Base-by-base conservation (phyloP, 441 rosid species). In the Sinapis alba region DNA sequence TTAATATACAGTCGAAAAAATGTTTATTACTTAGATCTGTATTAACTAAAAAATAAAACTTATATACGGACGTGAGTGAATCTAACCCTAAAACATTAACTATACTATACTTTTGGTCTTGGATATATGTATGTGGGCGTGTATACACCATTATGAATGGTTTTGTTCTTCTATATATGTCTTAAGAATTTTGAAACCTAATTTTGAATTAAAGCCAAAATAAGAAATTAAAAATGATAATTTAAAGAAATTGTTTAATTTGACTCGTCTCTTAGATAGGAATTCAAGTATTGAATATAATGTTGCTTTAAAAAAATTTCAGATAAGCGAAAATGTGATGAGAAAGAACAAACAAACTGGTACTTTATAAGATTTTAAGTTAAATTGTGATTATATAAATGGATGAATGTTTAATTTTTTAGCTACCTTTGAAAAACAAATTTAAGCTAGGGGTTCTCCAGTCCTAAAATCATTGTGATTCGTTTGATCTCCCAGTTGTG, bases 1-100 rank as follows among this genome's bases (percentile, higher is more conserved):
- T 27, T 28, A 21, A 71, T 45, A 34, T 71, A 20, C 21, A 28
- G 26, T 18, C 45, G 8, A 21, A 6, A 7, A 15, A 11, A n/a
- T 54, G 27, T 62, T 62, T 50, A 16, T 5, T 60, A 47, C 38
- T 45, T 53, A 16, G 12, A 23, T 16, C 28, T 53, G 5, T 38
- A 36, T 6, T 19, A 57, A 16, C 24, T 20, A 7, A 36, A 10
- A 21, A 26, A 20, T 23, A 34, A 26, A 68, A 6, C 3, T 51
- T 12, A 12, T 61, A 32, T 20, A 54, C 27, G 58, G 19, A 7
- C 11, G 38, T 38, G 18, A 62, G 59, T 19, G 20, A 56, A 54
- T 47, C 47, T 3, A 76, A 57, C 45, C 66, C 66, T 64, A 56
- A 36, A 75, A 63, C 63, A 34, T 21, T 68, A 36, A 47, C 26